A percentile compares a stretch with the other conserved stretches of the same genome.
Evolutionary conservation across 495 filamentous ascomycete species (phyloP).

Genomic region (Neurospora africana): DNA sequence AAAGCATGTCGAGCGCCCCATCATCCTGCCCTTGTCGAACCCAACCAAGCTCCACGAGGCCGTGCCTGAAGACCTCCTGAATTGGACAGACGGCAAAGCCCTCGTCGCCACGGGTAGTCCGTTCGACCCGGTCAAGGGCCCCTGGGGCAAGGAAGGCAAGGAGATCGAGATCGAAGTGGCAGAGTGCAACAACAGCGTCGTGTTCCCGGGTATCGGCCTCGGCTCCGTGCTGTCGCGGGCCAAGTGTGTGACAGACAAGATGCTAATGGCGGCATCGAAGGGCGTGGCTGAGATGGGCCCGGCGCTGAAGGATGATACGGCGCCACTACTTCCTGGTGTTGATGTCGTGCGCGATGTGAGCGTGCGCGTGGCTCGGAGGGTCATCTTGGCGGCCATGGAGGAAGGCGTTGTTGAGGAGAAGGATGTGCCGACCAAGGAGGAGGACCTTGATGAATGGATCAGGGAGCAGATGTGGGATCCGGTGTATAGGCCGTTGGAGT

Average conservation of each 20-base stretch:
- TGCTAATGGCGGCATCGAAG: slow-evolving; percentile 71
- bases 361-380: slow-evolving; percentile 64
- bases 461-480: slow-evolving; percentile 86
- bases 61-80: slow-evolving; percentile 60
- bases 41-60: slow-evolving; percentile 81
- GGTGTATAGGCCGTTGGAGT: slow-evolving; percentile 53
- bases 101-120: slow-evolving; percentile 81
- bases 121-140: slow-evolving; percentile 64
- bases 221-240: slow-evolving; percentile 61
- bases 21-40: slow-evolving; percentile 79
- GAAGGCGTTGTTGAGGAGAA: slow-evolving; percentile 55
- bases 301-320: slow-evolving; percentile 39
- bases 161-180: slow-evolving; percentile 55
- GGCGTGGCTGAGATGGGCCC: slow-evolving; percentile 63
- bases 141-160: slow-evolving; percentile 41
- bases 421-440: slow-evolving; percentile 48
- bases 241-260: slow-evolving; percentile 55
- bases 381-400: slow-evolving; percentile 60
- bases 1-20: slow-evolving; percentile 62
- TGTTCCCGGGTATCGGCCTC: slow-evolving; percentile 78
- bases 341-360: slow-evolving; percentile 64
- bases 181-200: slow-evolving; percentile 87
- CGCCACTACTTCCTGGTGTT: slow-evolving; percentile 65
- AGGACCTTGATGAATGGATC: slow-evolving; percentile 68
- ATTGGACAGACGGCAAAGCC: slow-evolving; percentile 68